phyloP scores from a whole-genome alignment of 1,284 basidiomycete genomes.

The Cutaneotrichosporon sp. region DNA sequence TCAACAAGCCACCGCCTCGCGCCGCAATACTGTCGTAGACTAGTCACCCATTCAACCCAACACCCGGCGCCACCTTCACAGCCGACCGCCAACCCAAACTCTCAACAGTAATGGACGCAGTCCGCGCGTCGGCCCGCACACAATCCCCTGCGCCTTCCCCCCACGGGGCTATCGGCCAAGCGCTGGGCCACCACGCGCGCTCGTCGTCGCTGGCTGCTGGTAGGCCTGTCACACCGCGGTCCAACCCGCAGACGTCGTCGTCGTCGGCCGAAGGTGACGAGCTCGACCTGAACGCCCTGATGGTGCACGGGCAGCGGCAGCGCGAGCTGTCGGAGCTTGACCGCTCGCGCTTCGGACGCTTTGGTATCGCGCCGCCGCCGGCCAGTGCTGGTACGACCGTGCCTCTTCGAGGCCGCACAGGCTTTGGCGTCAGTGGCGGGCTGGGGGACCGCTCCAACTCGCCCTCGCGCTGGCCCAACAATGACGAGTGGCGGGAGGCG shows the following conservation, averaged over 20 bases:
- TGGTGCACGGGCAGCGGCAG: slow-evolving; percentile 31
- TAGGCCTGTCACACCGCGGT: slow-evolving; percentile 11
- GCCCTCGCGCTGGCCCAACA: slow-evolving; percentile 16
- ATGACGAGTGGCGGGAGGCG: slow-evolving; percentile 19
- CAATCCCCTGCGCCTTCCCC: slow-evolving; percentile 24
- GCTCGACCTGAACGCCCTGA: slow-evolving; percentile 29
- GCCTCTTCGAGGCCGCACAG: slow-evolving; percentile 12
- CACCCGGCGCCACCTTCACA: not conserved
- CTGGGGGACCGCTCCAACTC: slow-evolving; percentile 12
- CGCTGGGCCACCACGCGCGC: slow-evolving; percentile 9
- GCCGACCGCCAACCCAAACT: not conserved
- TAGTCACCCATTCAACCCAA: not conserved
- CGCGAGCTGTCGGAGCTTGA: slow-evolving; percentile 23
- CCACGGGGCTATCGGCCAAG: slow-evolving; percentile 31
- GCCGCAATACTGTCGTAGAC: not conserved
- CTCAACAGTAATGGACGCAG: slow-evolving; percentile 18
- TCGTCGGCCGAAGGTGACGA: slow-evolving; percentile 21
- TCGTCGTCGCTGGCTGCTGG: slow-evolving; percentile 9
- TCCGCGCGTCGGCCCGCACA: slow-evolving; percentile 16
- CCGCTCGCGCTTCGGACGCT: slow-evolving; percentile 22
- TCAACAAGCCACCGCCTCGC: not conserved
- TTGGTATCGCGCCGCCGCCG: slow-evolving; percentile 11
- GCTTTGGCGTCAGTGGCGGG: slow-evolving; percentile 1
- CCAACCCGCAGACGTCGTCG: slow-evolving; percentile 10
- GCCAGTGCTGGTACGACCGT: slow-evolving; percentile 5